Evolutionary conservation across 306 rosid genomes (phyloP).

Genomic region (Crataegus laevigata): DNA sequence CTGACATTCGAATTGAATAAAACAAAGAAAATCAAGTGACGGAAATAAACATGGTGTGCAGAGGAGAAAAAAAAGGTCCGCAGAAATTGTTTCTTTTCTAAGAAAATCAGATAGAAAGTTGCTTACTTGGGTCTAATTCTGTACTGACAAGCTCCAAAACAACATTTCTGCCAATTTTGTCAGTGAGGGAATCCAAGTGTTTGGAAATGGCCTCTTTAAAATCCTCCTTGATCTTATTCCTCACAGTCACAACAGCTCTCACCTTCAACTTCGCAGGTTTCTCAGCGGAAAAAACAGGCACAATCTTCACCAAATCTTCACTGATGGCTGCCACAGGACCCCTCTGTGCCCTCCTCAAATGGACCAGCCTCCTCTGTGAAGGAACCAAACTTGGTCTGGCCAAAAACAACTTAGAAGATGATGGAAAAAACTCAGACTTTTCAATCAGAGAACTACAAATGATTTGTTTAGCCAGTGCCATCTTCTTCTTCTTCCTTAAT

Average conservation of each 20-base stretch:
- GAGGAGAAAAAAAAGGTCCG: not conserved
- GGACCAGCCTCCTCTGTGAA: slow-evolving; percentile 19
- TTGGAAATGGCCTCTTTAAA: slow-evolving; percentile 55
- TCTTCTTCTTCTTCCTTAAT: not conserved
- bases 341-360: slow-evolving; percentile 34
- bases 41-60: not conserved
- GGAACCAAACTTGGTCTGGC: slow-evolving; percentile 33
- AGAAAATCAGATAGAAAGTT: not conserved
- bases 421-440: slow-evolving; percentile 30
- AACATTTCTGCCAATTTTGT: slow-evolving; percentile 67
- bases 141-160: slow-evolving; percentile 75
- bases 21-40: not conserved
- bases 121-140: slow-evolving; percentile 76
- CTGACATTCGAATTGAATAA: not conserved
- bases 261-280: slow-evolving; percentile 66
- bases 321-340: slow-evolving; percentile 74
- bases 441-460: slow-evolving; percentile 40
- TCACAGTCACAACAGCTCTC: slow-evolving; percentile 76
- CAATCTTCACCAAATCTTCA: slow-evolving; percentile 53
- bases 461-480: slow-evolving; percentile 61
- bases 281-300: slow-evolving; percentile 24
- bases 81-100: not conserved
- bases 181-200: slow-evolving; percentile 65
- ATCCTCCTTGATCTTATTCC: slow-evolving; percentile 82
- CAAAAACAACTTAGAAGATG: slow-evolving; percentile 11